Evolutionary conservation across 305 asterid genomes (phyloP).

Genomic region (Fraxinus platypoda): DNA sequence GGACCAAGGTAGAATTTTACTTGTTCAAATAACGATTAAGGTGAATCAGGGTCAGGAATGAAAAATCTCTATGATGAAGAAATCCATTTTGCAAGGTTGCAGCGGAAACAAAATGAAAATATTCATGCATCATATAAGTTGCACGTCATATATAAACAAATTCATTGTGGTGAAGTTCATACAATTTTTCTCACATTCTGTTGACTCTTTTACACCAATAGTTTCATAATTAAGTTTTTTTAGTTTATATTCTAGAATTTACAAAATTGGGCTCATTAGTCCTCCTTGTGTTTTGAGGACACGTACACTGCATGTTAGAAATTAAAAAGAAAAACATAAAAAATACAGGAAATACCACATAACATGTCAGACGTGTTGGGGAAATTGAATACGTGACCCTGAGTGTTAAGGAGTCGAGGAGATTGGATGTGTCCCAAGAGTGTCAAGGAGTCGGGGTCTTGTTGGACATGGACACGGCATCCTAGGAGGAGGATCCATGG

Average conservation of each 20-base stretch:
- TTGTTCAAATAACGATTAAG: not conserved
- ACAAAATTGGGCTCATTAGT: not conserved
- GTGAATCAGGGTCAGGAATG: not conserved
- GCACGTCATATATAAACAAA: no score
- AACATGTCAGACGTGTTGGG: not conserved
- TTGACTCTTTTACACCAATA: not conserved
- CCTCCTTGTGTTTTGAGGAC: not conserved
- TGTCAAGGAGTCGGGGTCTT: not conserved
- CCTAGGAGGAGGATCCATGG: not conserved
- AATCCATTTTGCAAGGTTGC: not conserved
- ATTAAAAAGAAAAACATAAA: no score
- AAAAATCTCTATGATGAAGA: not conserved
- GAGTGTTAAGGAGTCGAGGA: not conserved
- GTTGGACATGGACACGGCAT: not conserved
- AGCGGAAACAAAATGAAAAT: not conserved
- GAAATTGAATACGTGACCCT: not conserved
- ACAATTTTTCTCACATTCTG: not conserved
- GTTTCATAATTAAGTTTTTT: not conserved
- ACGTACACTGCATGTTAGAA: not conserved
- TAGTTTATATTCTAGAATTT: not conserved
- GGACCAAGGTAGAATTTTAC: not conserved
- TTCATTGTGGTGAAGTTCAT: not conserved
- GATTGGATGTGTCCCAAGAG: not conserved
- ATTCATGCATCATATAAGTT: not conserved
- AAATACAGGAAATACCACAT: not conserved